A percentile compares a stretch with the other conserved stretches of the same genome.
Conservation (phyloP, 169 alveolate genomes). For the Theileria equi region DNA sequence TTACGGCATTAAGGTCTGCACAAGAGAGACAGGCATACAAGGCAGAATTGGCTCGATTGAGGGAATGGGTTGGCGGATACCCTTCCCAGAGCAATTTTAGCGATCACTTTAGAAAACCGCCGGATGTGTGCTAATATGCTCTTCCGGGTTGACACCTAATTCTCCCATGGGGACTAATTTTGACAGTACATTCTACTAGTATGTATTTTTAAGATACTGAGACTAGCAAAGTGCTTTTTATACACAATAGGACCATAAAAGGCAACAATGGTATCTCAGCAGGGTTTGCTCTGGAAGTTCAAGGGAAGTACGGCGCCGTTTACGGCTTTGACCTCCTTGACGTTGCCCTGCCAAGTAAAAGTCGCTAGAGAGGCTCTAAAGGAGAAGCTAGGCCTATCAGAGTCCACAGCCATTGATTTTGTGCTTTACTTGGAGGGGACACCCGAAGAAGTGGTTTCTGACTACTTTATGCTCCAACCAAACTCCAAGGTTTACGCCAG, state of each 20-base stretch:
- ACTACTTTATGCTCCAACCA: conserved; percentile 11
- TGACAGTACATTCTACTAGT: too few species aligned
- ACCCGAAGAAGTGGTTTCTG: conserved; percentile 40
- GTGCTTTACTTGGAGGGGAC: conserved; percentile 37
- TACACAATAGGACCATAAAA: too few species aligned
- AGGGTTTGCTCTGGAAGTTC: conserved; percentile 49
- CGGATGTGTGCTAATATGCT: conserved; percentile 36
- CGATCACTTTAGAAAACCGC: conserved; percentile 15
- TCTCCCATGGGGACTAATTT: neutral
- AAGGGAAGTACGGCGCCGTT: conserved; percentile 56
- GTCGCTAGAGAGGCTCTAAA: conserved; percentile 41
- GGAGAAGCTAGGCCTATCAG: conserved; percentile 57
- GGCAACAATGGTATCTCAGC: neutral
- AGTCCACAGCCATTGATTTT: conserved; percentile 38
- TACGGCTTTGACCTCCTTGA: conserved; percentile 11
- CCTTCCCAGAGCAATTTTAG: neutral
- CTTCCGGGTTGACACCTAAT: neutral
- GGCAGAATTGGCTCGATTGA: conserved; percentile 16
- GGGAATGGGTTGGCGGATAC: neutral
- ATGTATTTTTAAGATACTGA: too few species aligned
- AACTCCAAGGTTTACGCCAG: conserved; percentile 21
- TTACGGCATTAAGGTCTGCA: conserved; percentile 1
- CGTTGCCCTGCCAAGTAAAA: conserved; percentile 37
- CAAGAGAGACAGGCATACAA: conserved; percentile 22
- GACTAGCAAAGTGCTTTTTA: too few species aligned